Percentiles rank a stretch among this genome's conserved stretches.
Evolutionary conservation across 108 stramenopile species (phyloP).

Genomic region (Cyclotella sp.): DNA sequence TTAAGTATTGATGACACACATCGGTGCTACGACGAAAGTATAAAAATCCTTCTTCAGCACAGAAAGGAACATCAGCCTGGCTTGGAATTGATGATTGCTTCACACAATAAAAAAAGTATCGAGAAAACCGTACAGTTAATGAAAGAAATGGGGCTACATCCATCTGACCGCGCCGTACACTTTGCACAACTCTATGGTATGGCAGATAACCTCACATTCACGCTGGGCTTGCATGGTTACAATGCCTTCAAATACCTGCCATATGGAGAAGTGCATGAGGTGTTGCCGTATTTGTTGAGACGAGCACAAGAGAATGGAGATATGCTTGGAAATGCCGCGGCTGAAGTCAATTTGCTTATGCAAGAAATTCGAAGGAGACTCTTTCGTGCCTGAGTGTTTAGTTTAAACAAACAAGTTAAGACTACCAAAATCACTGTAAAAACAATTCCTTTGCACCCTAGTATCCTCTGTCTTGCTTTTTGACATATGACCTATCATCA

Average conservation of each 20-base stretch:
- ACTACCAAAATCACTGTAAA: too few species aligned
- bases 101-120: conserved; percentile 92
- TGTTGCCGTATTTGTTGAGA: conserved; percentile 96
- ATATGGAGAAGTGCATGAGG: conserved; percentile 93
- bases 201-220: conserved; percentile 94
- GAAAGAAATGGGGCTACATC: conserved; percentile 66
- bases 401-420: too few species aligned
- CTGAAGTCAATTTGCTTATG: conserved; percentile 63
- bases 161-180: conserved; percentile 46
- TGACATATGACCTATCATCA: too few species aligned
- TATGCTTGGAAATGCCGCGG: conserved; percentile 66
- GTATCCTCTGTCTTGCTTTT: too few species aligned
- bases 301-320: conserved; percentile 96
- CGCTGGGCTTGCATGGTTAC: conserved; percentile 88
- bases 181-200: conserved; percentile 99
- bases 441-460: too few species aligned
- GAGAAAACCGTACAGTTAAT: conserved; percentile 77
- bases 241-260: conserved; percentile 94
- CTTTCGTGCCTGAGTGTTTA: conserved; percentile 5
- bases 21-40: conserved; percentile 83
- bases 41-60: conserved; percentile 65
- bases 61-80: conserved; percentile 39
- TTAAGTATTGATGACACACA: conserved; percentile 90
- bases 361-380: conserved; percentile 54
- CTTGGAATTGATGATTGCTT: conserved; percentile 91